Percentiles rank a stretch among this genome's conserved stretches.
Evolutionary conservation across 78 protist genomes (phyloP).

Genomic region (Parvularia atlantis): DNA sequence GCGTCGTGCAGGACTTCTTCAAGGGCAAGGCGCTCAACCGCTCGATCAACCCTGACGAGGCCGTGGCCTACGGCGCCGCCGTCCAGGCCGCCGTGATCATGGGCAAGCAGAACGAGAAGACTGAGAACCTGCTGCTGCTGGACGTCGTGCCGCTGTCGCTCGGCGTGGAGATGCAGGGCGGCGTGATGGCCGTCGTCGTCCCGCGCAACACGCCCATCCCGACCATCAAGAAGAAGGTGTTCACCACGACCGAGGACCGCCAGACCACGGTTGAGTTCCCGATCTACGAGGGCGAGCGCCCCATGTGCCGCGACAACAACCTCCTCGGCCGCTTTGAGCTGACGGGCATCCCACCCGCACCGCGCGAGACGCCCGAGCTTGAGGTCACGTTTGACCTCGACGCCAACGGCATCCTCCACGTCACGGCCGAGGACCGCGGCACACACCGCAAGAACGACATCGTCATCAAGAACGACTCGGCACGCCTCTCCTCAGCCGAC

Average conservation of each 20-base stretch:
- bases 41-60: constrained; percentile 97
- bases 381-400: constrained; percentile 95
- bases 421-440: constrained; percentile 84
- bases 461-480: constrained; percentile 93
- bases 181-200: constrained; percentile 94
- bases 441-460: constrained; percentile 73
- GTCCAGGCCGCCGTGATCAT: constrained; percentile 95
- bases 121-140: constrained; percentile 69
- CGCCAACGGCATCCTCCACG: constrained; percentile 90
- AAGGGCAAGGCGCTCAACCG: constrained; percentile 85
- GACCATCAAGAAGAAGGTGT: constrained; percentile 84
- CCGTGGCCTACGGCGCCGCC: constrained; percentile 99
- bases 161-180: constrained; percentile 99
- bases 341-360: constrained; percentile 94
- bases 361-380: constrained; percentile 94
- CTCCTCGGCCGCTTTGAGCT: constrained; percentile 89
- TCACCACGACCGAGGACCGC: constrained; percentile 92
- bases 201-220: constrained; percentile 97
- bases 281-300: constrained; percentile 92
- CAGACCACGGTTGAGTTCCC: constrained; percentile 85
- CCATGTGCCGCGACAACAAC: constrained; percentile 84
- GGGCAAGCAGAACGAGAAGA: constrained; percentile 36
- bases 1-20: constrained; percentile 79
- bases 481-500: constrained; percentile 78
- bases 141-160: constrained; percentile 97